Evolutionary conservation across 2,329 filamentous ascomycete species (phyloP).

Genomic region (Phyllachora maydis): DNA sequence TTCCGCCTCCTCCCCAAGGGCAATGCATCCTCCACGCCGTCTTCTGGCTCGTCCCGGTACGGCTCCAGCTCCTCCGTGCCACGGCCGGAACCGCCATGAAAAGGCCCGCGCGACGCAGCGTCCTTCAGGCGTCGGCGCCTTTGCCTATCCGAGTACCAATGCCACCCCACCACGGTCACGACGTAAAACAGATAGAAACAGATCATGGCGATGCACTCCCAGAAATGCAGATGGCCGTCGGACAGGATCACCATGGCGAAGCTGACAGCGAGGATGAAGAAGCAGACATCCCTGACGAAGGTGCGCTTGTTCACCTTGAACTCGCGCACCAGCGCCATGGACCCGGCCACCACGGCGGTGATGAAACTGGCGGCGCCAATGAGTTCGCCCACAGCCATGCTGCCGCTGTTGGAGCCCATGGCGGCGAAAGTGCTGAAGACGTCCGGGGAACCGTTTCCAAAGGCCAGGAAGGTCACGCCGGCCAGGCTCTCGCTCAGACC

Average conservation of each 20-base stretch:
- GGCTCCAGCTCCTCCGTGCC: constrained; percentile 33
- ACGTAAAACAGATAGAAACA: constrained; percentile 85
- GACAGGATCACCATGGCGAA: constrained; percentile 79
- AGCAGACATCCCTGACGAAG: constrained; percentile 78
- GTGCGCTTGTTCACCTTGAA: constrained; percentile 80
- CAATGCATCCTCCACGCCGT: constrained; percentile 20
- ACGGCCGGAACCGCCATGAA: constrained; percentile 33
- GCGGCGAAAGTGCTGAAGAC: constrained; percentile 98
- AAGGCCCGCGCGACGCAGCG: constrained; percentile 54
- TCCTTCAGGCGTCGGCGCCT: constrained; percentile 41
- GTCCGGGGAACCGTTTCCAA: constrained; percentile 94
- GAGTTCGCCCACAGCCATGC: constrained; percentile 84
- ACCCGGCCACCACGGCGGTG: constrained; percentile 84
- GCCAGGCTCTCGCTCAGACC: constrained; percentile 92
- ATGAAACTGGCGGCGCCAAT: constrained; percentile 94
- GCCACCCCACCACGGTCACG: constrained; percentile 70
- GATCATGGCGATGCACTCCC: constrained; percentile 86
- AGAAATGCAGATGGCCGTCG: constrained; percentile 65
- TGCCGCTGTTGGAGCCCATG: constrained; percentile 94
- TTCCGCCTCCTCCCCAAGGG: constrained; percentile 10
- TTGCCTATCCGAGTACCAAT: constrained; percentile 58
- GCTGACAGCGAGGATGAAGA: constrained; percentile 70
- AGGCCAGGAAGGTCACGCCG: constrained; percentile 87
- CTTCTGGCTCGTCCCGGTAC: constrained; percentile 44
- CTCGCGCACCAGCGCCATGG: constrained; percentile 90